phyloP scores from a whole-genome alignment of 1,139 yeast species.

The Saccharomycopsis hybrid region DNA sequence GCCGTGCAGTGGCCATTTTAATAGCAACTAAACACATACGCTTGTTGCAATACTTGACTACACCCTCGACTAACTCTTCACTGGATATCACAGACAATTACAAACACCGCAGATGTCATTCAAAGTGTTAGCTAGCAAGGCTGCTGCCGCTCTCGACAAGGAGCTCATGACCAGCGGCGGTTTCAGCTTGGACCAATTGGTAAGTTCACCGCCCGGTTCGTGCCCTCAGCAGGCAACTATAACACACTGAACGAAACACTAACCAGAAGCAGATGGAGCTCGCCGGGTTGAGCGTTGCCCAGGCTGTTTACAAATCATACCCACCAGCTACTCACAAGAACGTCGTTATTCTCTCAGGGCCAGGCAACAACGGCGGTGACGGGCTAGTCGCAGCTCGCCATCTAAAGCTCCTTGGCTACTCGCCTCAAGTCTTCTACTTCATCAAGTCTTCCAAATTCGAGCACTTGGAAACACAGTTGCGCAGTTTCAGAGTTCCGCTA shows the following conservation, averaged over 20 bases:
- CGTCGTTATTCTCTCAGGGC: slow-evolving; percentile 77
- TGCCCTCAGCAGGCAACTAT: neutral
- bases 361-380: slow-evolving; percentile 94
- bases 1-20: too few species aligned
- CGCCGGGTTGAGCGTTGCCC: slow-evolving; percentile 93
- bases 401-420: slow-evolving; percentile 69
- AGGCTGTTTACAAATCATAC: slow-evolving; percentile 62
- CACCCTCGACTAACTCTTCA: too few species aligned
- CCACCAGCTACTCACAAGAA: slow-evolving; percentile 44
- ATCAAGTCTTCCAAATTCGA: slow-evolving; percentile 44
- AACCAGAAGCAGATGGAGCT: slow-evolving; percentile 85
- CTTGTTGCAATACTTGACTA: too few species aligned
- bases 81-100: too few species aligned
- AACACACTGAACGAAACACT: too few species aligned
- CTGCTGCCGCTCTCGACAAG: slow-evolving; percentile 74
- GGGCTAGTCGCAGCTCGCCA: slow-evolving; percentile 96
- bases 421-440: slow-evolving; percentile 67
- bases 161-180: slow-evolving; percentile 84
- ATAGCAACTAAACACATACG: too few species aligned
- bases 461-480: slow-evolving; percentile 51
- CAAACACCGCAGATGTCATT: too few species aligned
- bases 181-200: neutral
- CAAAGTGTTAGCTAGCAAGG: slow-evolving; percentile 36
- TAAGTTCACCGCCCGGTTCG: neutral
- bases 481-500: slow-evolving; percentile 40